Conservation (phyloP, 2,329 filamentous ascomycete species). For the Achaetomium macrosporum region DNA sequence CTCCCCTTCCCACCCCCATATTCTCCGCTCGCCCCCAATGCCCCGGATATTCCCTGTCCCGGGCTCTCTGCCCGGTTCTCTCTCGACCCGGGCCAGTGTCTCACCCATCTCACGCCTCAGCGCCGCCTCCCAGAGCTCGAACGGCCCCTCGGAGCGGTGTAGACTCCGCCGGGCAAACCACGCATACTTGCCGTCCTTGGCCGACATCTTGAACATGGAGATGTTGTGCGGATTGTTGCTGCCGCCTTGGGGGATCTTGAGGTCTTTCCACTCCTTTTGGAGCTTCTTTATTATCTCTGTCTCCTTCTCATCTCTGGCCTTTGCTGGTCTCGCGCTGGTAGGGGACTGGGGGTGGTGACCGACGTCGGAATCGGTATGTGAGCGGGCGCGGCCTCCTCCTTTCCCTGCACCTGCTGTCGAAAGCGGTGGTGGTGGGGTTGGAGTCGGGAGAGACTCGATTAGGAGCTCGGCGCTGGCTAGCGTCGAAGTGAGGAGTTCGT, state of each 20-base stretch:
- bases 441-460: constrained; percentile 24
- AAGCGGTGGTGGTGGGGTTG: background rate
- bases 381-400: constrained; percentile 45
- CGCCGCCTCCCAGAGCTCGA: constrained; percentile 58
- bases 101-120: constrained; percentile 75
- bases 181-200: constrained; percentile 74
- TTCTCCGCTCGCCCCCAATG: constrained; percentile 70
- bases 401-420: background rate
- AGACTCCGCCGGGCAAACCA: constrained; percentile 88
- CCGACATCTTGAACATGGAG: constrained; percentile 70
- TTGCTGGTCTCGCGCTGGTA: constrained; percentile 36
- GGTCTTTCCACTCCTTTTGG: constrained; percentile 81
- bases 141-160: constrained; percentile 60
- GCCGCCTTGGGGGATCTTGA: constrained; percentile 61
- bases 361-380: constrained; percentile 51
- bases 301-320: background rate
- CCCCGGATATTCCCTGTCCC: constrained; percentile 74
- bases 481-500: constrained; percentile 18
- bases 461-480: constrained; percentile 22
- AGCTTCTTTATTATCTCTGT: constrained; percentile 43
- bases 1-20: constrained; percentile 57
- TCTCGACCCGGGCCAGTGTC: constrained; percentile 43
- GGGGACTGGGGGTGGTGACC: constrained; percentile 38
- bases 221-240: constrained; percentile 64
- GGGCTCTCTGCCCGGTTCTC: constrained; percentile 44